These are phyloP conservation scores for Cunninghamia lanceolata DNA, from an alignment of 75 land plant species.

Conservation along the genomic window DNA sequence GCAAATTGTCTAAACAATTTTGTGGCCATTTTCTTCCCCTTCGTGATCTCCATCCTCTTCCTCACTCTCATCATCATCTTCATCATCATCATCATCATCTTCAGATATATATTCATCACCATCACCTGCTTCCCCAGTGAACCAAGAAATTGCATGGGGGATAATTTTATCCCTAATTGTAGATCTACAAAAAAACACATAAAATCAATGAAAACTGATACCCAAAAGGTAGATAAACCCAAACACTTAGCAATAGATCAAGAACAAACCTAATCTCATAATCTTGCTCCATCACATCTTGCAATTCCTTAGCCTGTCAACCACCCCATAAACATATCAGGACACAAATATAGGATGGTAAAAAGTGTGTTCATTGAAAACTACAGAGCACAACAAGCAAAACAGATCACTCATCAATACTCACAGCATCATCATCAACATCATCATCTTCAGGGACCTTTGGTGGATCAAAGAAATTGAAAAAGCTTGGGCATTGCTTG, in stretches of 20 bases:
- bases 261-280: constrained; percentile 86
- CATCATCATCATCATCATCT: constrained; percentile 53
- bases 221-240: not conserved
- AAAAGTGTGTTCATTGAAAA: not conserved
- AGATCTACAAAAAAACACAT: constrained; percentile 40
- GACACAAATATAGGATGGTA: not conserved
- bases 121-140: constrained; percentile 75
- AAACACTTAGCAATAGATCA: not conserved
- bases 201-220: not conserved
- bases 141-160: constrained; percentile 92
- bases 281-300: constrained; percentile 97
- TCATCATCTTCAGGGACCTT: constrained; percentile 57
- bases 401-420: not conserved
- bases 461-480: constrained; percentile 55
- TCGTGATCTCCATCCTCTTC: not conserved
- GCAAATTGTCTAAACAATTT: not conserved
- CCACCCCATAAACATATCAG: not conserved
- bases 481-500: constrained; percentile 50
- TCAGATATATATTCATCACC: constrained; percentile 46
- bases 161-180: constrained; percentile 84
- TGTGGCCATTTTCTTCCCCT: not conserved
- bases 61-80: constrained; percentile 14
- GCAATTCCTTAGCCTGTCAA: constrained; percentile 87
- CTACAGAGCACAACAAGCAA: not conserved
- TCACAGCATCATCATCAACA: constrained; percentile 43